These are phyloP conservation scores for Coelastrella sp. DNA, from an alignment of 139 green algal species.

Conservation along the genomic window DNA sequence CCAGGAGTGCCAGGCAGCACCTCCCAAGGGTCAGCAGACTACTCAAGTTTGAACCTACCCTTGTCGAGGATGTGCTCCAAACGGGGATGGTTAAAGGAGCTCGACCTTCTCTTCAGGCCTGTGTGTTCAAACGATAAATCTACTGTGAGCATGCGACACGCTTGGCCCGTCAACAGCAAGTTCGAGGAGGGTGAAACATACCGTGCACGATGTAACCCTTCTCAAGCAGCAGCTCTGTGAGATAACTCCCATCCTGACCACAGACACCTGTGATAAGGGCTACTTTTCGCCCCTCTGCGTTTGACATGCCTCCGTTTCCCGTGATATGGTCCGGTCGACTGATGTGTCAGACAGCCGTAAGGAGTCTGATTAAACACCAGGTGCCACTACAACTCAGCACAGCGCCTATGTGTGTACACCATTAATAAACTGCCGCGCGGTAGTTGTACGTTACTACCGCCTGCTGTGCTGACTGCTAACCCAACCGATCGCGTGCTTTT, in stretches of 20 bases:
- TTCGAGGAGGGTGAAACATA: neutral
- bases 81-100: constrained; percentile 71
- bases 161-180: no score
- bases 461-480: no score
- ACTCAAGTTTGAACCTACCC: neutral
- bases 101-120: constrained; percentile 50
- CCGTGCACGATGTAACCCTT: constrained; percentile 82
- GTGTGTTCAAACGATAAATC: neutral
- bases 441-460: no score
- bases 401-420: no score
- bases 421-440: no score
- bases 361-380: neutral
- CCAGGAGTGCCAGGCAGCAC: no score
- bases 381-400: no score
- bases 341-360: neutral
- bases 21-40: no score
- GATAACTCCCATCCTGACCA: constrained; percentile 81
- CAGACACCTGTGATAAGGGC: constrained; percentile 78
- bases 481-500: no score
- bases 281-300: constrained; percentile 41
- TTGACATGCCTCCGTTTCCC: constrained; percentile 32
- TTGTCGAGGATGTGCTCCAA: constrained; percentile 71
- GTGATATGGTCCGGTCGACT: neutral
- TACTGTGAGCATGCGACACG: neutral
- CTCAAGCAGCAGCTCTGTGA: constrained; percentile 78